phyloP scores from a whole-genome alignment of 1,284 basidiomycete species.

The Cryptococcus sp. region DNA sequence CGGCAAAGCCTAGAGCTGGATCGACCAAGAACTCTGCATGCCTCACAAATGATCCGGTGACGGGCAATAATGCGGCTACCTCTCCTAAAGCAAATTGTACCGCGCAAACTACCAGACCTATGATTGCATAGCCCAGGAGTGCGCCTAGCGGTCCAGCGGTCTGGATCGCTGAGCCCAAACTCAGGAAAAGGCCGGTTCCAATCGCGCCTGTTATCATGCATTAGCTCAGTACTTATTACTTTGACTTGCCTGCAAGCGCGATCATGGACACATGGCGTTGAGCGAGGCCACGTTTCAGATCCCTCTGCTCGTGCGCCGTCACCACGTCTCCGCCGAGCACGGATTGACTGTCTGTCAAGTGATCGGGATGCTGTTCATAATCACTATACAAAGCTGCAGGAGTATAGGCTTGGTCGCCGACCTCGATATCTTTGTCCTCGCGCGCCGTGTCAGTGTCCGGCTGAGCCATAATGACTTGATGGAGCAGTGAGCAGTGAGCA shows the following conservation, averaged over 20 bases:
- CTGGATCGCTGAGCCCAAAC: constrained; percentile 18
- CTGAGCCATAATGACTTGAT: too few relatives aligned
- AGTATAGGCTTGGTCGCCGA: too few relatives aligned
- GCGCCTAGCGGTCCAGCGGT: constrained; percentile 54
- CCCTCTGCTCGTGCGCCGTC: constrained; percentile 20
- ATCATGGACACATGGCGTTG: constrained; percentile 39
- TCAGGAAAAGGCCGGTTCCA: constrained; percentile 15
- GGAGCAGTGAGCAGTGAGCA: too few relatives aligned
- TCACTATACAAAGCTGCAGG: too few relatives aligned
- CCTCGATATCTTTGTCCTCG: too few relatives aligned
- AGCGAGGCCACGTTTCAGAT: constrained; percentile 25
- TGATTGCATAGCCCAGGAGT: constrained; percentile 41
- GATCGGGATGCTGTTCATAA: too few relatives aligned
- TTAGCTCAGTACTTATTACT: background rate
- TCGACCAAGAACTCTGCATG: constrained; percentile 32
- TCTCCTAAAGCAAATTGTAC: constrained; percentile 34
- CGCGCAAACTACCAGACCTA: constrained; percentile 30
- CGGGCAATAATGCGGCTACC: constrained; percentile 26
- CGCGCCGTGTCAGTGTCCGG: too few relatives aligned
- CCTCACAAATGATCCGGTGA: constrained; percentile 32
- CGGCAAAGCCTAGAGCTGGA: constrained; percentile 35
- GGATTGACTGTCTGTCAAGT: too few relatives aligned
- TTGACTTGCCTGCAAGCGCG: constrained; percentile 34
- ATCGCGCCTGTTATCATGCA: constrained; percentile 2
- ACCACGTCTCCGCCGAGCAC: constrained; percentile 5